A percentile compares a stretch with the other conserved stretches of the same genome.
These are phyloP conservation scores for Solanum chilense DNA, from an alignment of 257 asterid species.

Conservation along the genomic window DNA sequence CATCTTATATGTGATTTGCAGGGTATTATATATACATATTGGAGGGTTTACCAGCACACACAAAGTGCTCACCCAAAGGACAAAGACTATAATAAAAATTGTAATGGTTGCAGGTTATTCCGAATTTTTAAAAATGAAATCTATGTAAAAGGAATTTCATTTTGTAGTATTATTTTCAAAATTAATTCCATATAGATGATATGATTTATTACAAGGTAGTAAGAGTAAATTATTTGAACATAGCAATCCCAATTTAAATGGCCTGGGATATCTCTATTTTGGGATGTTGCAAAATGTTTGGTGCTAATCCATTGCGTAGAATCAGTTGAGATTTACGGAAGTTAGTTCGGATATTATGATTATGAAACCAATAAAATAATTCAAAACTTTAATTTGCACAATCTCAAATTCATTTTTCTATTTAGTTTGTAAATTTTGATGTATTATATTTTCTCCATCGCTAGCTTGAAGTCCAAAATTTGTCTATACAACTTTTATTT, in stretches of 20 bases:
- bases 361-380: too few species aligned
- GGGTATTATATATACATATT: neutral
- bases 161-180: neutral
- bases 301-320: too few species aligned
- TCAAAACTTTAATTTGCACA: neutral
- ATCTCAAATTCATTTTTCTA: neutral
- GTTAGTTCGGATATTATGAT: neutral
- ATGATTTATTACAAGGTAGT: neutral
- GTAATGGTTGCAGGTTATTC: accelerated
- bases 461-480: too few species aligned
- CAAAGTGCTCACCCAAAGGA: neutral
- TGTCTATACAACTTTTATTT: neutral
- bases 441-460: too few species aligned
- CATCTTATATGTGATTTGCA: neutral
- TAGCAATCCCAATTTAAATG: neutral
- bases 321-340: too few species aligned
- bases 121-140: too few species aligned
- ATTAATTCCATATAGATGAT: neutral
- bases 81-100: neutral
- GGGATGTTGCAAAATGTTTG: neutral
- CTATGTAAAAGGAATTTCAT: neutral
- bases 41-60: neutral
- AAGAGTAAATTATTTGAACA: neutral
- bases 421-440: too few species aligned
- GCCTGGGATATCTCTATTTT: neutral